Evolutionary conservation across 1,284 basidiomycete species (phyloP).

Genomic region (Mycosarcoma mackinlayi): DNA sequence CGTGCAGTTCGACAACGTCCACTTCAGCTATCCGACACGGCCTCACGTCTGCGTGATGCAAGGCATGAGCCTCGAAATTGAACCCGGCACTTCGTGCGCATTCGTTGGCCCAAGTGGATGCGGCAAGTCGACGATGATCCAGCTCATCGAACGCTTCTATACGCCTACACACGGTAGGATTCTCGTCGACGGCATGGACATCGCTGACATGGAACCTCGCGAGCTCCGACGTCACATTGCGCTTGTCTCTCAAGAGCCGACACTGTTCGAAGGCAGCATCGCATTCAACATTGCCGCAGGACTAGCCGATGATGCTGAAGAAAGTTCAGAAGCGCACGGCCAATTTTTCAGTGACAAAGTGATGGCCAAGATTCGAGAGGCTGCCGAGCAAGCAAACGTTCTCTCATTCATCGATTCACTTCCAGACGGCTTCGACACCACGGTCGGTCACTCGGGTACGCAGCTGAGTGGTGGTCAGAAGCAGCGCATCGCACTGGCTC

Average conservation of each 20-base stretch:
- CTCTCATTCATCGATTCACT: constrained; percentile 60
- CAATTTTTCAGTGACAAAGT: constrained; percentile 33
- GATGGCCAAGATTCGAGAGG: constrained; percentile 49
- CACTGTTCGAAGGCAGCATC: constrained; percentile 63
- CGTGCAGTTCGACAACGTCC: constrained; percentile 78
- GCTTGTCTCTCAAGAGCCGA: constrained; percentile 64
- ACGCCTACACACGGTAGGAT: constrained; percentile 70
- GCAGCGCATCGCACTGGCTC: constrained; percentile 90
- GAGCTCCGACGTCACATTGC: constrained; percentile 59
- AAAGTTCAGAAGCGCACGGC: no score
- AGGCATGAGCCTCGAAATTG: constrained; percentile 64
- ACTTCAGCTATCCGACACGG: constrained; percentile 94
- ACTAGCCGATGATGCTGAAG: constrained; percentile 57
- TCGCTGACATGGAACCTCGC: constrained; percentile 49
- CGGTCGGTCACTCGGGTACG: constrained; percentile 60
- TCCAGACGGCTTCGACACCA: constrained; percentile 72
- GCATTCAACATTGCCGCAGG: constrained; percentile 63
- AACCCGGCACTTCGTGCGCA: constrained; percentile 90
- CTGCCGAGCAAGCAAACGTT: constrained; percentile 70
- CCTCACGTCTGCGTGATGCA: constrained; percentile 71
- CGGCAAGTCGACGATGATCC: constrained; percentile 88
- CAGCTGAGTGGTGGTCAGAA: constrained; percentile 64
- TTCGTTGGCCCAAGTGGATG: constrained; percentile 85
- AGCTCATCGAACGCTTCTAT: constrained; percentile 89
- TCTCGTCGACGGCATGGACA: constrained; percentile 59